These are phyloP conservation scores for Starmerella sp. DNA, from an alignment of 805 yeast species.

Conservation along the genomic window DNA sequence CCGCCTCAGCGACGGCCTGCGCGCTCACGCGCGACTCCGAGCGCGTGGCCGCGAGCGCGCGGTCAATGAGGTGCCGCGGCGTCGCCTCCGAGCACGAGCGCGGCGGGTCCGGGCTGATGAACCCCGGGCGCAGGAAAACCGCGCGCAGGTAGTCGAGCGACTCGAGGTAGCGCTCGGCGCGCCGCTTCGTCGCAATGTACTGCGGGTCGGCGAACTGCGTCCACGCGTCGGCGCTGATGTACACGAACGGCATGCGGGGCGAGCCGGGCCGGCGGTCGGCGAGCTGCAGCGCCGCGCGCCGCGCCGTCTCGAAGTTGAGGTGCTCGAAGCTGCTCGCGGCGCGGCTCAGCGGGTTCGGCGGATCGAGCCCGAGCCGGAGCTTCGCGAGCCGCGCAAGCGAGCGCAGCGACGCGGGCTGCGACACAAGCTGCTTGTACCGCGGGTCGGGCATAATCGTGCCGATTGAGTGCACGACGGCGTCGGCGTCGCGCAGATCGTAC, in stretches of 20 bases:
- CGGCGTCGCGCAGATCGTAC: slow-evolving; percentile 41
- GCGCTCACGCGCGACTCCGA: slow-evolving; percentile 37
- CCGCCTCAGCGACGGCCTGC: slow-evolving; percentile 52
- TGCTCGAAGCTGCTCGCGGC: slow-evolving; percentile 6
- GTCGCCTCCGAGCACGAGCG: slow-evolving; percentile 15
- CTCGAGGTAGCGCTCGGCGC: slow-evolving; percentile 50
- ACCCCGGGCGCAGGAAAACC: slow-evolving; percentile 67
- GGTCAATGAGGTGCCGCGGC: slow-evolving; percentile 35
- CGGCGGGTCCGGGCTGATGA: slow-evolving; percentile 33
- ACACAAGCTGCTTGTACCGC: slow-evolving; percentile 47
- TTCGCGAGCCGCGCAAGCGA: slow-evolving; percentile 10
- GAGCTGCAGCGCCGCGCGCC: slow-evolving; percentile 3
- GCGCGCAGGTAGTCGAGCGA: slow-evolving; percentile 41
- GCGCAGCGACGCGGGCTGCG: slow-evolving; percentile 10
- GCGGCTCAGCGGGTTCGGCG: slow-evolving; percentile 17
- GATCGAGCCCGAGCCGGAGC: slow-evolving; percentile 26
- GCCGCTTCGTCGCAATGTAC: slow-evolving; percentile 64
- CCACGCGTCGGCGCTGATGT: slow-evolving; percentile 69
- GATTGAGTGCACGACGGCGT: slow-evolving; percentile 69
- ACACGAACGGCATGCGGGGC: slow-evolving; percentile 43
- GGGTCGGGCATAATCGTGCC: slow-evolving; percentile 63
- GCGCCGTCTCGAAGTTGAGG: slow-evolving; percentile 9
- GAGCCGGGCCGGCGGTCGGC: background rate
- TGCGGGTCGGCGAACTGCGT: slow-evolving; percentile 49
- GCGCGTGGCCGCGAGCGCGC: slow-evolving; percentile 36